These are phyloP conservation scores for Margaritispora aquatica DNA, from an alignment of 495 filamentous ascomycete species.

Conservation along the genomic window DNA sequence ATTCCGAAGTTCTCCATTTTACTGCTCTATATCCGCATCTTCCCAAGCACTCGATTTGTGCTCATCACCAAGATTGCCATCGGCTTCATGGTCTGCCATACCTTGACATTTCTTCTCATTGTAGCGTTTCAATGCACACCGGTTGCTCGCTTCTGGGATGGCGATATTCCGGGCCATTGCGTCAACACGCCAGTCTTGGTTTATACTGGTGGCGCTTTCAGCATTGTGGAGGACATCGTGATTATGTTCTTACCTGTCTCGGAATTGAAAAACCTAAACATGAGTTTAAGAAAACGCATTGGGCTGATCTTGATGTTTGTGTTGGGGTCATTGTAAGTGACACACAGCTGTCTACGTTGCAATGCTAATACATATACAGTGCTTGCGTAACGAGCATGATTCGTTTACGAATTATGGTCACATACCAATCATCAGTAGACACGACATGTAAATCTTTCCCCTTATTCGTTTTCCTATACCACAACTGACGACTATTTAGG, in stretches of 20 bases:
- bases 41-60: slow-evolving; percentile 34
- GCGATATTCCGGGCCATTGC: slow-evolving; percentile 31
- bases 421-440: slow-evolving; percentile 4
- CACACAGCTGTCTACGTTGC: neutral
- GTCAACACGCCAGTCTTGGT: slow-evolving; percentile 30
- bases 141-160: slow-evolving; percentile 31
- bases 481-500: slow-evolving; percentile 11
- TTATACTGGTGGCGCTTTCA: slow-evolving; percentile 28
- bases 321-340: slow-evolving; percentile 36
- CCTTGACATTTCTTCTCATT: slow-evolving; percentile 24
- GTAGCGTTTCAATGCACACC: slow-evolving; percentile 38
- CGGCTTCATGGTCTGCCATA: slow-evolving; percentile 26
- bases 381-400: slow-evolving; percentile 14
- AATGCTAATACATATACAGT: neutral
- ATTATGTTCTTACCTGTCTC: slow-evolving; percentile 36
- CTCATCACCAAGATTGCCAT: slow-evolving; percentile 25
- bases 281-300: slow-evolving; percentile 28
- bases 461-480: no score
- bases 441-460: slow-evolving; percentile 8
- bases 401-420: slow-evolving; percentile 8
- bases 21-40: slow-evolving; percentile 45
- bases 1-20: slow-evolving; percentile 41
- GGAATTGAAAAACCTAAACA: slow-evolving; percentile 27
- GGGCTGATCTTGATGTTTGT: slow-evolving; percentile 39
- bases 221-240: slow-evolving; percentile 33